Base-by-base conservation (phyloP, 1,284 basidiomycete genomes). In the Cryptococcus sp. region DNA sequence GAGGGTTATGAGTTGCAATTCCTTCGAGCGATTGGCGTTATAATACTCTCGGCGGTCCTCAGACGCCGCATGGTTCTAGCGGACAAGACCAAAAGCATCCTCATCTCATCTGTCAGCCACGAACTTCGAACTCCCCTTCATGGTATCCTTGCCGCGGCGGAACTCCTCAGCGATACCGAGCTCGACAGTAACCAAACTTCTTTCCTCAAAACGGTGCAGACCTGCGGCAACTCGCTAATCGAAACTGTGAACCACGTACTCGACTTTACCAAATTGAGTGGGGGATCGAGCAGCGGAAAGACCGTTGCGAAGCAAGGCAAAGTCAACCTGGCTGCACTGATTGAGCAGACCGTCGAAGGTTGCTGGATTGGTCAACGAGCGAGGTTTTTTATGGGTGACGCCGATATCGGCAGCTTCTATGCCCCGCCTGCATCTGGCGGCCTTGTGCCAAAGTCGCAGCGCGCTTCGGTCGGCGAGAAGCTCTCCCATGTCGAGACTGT, bases 331-430 rank as follows among this genome's bases (percentile, higher is more conserved):
- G 87, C 91, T 78, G 87, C 89, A 72, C 83, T 98, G 11, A 86
- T 96, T n/a, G 93, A 96, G 78, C 91, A 95, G 71, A 93, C 93
- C 0, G 88, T 94, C 27, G 93, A 97, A 71, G 92, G 93, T 23
- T 94, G 91, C 67, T 96, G 90, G 90, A 90, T 97, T 49, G 93
- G 94, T 7, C 88, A 93, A 72, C 86, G 90, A 47, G 93, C 93
- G 3, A 84, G 91, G 40, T 86, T 86, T 54, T 84, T 85, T 59
- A 80, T 83, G 62, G 84, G 87, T 63, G 86, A 77, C 45, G 86
- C 78, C 23, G 91, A 88, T 60, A 93, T 96, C 62, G 94, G 94
- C 22, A 93, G 89, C 67, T 88, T 94, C 31, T 97, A 97, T 79
- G 91, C 93, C 3, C 91, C 91, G 3, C 75, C 78, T 0, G 35